A percentile compares a stretch with the other conserved stretches of the same genome.
phyloP scores from a whole-genome alignment of 2,329 filamentous ascomycete genomes.

The Lasiodiplodia gonubiensis region DNA sequence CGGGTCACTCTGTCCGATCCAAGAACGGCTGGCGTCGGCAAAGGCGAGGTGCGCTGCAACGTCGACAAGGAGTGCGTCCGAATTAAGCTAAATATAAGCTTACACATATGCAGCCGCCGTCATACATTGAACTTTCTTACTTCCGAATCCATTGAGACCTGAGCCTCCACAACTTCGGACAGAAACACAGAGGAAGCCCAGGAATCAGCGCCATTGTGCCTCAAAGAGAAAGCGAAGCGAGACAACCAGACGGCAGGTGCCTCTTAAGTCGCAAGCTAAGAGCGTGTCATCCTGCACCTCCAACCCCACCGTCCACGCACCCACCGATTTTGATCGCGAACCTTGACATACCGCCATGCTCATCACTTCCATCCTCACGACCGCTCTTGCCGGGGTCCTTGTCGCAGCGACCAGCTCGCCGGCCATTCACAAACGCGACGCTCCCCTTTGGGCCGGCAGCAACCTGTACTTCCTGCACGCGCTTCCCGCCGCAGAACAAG shows the following conservation, averaged over 20 bases:
- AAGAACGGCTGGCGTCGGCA: too few relatives aligned
- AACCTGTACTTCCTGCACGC: slow-evolving; percentile 42
- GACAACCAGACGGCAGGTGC: too few relatives aligned
- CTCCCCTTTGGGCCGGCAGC: slow-evolving; percentile 38
- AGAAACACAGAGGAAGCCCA: too few relatives aligned
- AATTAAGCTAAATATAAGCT: background rate
- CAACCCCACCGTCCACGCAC: background rate
- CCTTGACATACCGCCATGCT: background rate
- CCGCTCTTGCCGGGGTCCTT: background rate
- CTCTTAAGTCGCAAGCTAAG: background rate
- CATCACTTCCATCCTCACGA: background rate
- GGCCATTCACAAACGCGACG: background rate
- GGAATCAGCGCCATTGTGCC: background rate
- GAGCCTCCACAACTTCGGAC: too few relatives aligned
- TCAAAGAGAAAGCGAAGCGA: background rate
- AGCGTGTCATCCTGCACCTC: background rate
- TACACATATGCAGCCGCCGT: too few relatives aligned
- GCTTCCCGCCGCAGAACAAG: slow-evolving; percentile 35
- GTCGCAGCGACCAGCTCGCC: background rate
- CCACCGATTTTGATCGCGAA: background rate
- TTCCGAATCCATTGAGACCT: too few relatives aligned
- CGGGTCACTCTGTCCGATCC: too few relatives aligned
- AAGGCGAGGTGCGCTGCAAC: too few relatives aligned
- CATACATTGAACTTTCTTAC: too few relatives aligned
- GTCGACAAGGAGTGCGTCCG: background rate